phyloP scores from a whole-genome alignment of 225 moss, liverwort and hornwort genomes.

The Physcomitrellopsis africana region DNA sequence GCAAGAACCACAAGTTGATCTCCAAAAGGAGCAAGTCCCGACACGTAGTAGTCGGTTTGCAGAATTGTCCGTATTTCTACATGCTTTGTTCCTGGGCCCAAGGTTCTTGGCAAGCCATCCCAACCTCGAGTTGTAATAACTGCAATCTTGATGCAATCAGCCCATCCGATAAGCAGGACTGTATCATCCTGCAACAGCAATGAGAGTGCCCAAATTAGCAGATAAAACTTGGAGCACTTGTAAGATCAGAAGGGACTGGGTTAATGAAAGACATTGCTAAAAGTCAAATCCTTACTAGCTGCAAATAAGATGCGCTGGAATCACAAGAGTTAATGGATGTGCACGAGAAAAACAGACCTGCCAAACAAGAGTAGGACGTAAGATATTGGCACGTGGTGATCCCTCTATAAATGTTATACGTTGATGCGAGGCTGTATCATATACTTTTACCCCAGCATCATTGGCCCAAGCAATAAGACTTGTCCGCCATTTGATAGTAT shows the following conservation, averaged over 20 bases:
- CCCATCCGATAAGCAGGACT: constrained; percentile 90
- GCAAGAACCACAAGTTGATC: constrained; percentile 93
- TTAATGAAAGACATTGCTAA: constrained; percentile 26
- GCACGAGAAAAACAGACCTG: constrained; percentile 67
- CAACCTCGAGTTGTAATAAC: constrained; percentile 78
- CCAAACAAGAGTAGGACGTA: constrained; percentile 92
- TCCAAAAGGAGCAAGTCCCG: constrained; percentile 94
- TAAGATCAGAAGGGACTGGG: constrained; percentile 26
- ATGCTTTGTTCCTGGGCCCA: constrained; percentile 75
- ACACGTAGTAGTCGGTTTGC: constrained; percentile 76
- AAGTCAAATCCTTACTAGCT: not conserved
- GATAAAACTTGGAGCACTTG: constrained; percentile 9
- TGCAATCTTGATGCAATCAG: constrained; percentile 92
- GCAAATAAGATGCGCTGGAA: constrained; percentile 13
- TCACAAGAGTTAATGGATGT: constrained; percentile 11
- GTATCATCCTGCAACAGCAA: too few species aligned
- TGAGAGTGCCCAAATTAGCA: too few species aligned
- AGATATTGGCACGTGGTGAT: constrained; percentile 76
- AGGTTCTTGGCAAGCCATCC: constrained; percentile 68
- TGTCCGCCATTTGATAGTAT: constrained; percentile 94
- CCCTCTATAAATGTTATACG: constrained; percentile 91
- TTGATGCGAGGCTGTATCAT: constrained; percentile 91
- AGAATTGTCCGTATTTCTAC: constrained; percentile 84
- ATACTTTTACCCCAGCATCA: constrained; percentile 91
- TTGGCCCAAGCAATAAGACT: constrained; percentile 99